Evolutionary conservation across 202 grass and related monocot species (phyloP), one percentile per base, ranked within the genome.

Genomic region (Bolboschoenoplectus hybrid): DNA sequence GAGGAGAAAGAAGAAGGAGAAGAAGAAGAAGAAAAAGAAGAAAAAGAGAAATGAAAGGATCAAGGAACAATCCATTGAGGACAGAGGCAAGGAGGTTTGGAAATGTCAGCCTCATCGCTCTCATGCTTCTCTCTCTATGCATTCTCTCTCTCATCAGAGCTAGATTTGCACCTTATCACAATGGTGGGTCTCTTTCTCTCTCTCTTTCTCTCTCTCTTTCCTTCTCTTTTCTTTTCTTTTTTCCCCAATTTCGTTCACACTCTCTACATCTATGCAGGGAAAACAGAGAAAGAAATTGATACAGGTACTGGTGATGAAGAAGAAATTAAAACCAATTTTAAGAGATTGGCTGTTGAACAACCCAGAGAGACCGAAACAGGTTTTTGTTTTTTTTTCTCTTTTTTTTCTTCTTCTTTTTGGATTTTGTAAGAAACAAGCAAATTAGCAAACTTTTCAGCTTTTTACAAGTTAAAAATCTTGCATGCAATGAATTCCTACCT

Each of bases 91-190:
- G 89, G 88, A 81, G 89, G 82, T 80, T 90, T 4, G 81, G 93
- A 36, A 93, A 96, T 91, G 86, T 86, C 72, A 85, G 73, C 8
- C 74, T 93, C 38, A 84, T 97, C 17, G 90, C 85, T 35, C 80
- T 91, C 82, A 97, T 97, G 93, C 89, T 93, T 81, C 85, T 89
- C 82, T 93, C 86, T 76, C 64, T 95, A 68, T 85, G 90, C 81
- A 83, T 92, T 68, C 89, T 97, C 82, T 88, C 94, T 84, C 61
- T 97, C 52, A 86, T 97, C 76, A 72, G 87, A 86, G 88, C 91
- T 4, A 83, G 89, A 35, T 93, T 93, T 87, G 74, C 86, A 55
- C 88, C 88, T 6, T 87, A 85, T 43, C 64, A 64, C 82, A 90
- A 62, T 80, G 78, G 65, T 65, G 7, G 26, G 12, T 56, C 32